phyloP scores from a whole-genome alignment of 2,329 filamentous ascomycete genomes.

The Fusarium nanum region DNA sequence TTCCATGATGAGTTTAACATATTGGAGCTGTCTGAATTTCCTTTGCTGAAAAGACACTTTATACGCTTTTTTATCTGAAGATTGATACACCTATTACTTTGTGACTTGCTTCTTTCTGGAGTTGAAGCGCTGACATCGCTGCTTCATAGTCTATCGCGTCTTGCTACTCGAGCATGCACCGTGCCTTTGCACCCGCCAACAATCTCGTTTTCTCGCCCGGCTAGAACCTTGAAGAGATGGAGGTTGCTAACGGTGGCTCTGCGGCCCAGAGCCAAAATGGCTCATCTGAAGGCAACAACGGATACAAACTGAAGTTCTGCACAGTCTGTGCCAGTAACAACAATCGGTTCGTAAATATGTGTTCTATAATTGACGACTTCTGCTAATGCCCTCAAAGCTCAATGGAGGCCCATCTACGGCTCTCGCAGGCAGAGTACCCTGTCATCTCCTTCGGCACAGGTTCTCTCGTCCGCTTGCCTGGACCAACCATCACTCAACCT shows the following conservation, averaged over 20 bases:
- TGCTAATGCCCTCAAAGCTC: constrained; percentile 44
- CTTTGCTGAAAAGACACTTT: constrained; percentile 69
- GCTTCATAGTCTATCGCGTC: constrained; percentile 18
- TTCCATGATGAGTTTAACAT: constrained; percentile 62
- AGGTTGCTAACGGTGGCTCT: constrained; percentile 56
- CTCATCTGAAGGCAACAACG: constrained; percentile 61
- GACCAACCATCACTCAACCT: constrained; percentile 89
- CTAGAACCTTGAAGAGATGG: constrained; percentile 51
- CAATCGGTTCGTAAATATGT: constrained; percentile 76
- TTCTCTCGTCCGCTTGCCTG: constrained; percentile 91
- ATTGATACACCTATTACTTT: constrained; percentile 14
- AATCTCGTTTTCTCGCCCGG: constrained; percentile 32
- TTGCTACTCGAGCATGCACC: constrained; percentile 41
- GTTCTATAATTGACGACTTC: background rate
- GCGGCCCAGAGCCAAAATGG: constrained; percentile 55
- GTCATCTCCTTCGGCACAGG: constrained; percentile 98
- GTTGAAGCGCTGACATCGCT: constrained; percentile 21
- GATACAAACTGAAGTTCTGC: constrained; percentile 93
- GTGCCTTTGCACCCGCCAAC: constrained; percentile 15
- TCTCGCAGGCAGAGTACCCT: constrained; percentile 88
- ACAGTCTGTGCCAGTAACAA: constrained; percentile 99
- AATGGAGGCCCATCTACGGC: constrained; percentile 97
- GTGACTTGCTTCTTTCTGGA: background rate
- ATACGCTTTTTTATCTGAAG: constrained; percentile 67
- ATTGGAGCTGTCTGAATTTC: constrained; percentile 84